Conservation (phyloP, 352 stramenopile species). For the Pythium angustatum region DNA sequence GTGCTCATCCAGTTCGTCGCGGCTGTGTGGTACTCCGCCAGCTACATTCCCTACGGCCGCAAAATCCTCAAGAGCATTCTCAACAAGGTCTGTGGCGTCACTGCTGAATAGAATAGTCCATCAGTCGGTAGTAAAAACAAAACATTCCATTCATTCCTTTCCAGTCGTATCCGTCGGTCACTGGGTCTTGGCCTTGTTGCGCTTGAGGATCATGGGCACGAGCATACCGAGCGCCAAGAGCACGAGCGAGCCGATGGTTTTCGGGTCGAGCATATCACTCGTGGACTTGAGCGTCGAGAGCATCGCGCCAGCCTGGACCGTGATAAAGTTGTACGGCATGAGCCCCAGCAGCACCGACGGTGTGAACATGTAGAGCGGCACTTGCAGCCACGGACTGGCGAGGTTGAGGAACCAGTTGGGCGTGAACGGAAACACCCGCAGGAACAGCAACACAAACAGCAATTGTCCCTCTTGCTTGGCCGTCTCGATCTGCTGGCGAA, state of each 20-base stretch:
- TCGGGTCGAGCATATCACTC: constrained; percentile 62
- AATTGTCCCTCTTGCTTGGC: constrained; percentile 49
- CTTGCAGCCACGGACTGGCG: constrained; percentile 72
- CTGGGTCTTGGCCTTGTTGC: constrained; percentile 25
- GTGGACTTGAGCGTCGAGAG: constrained; percentile 67
- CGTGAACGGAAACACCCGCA: constrained; percentile 82
- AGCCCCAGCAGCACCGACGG: constrained; percentile 65
- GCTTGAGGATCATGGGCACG: constrained; percentile 62
- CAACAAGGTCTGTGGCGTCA: constrained; percentile 60
- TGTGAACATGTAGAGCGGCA: constrained; percentile 68
- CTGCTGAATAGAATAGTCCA: constrained; percentile 26
- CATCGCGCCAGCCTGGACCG: constrained; percentile 75
- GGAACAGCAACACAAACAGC: constrained; percentile 66
- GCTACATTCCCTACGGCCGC: constrained; percentile 82
- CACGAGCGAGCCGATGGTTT: constrained; percentile 57
- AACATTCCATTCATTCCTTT: too few relatives aligned
- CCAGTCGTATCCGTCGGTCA: background rate
- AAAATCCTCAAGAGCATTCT: constrained; percentile 72
- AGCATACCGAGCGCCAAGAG: constrained; percentile 67
- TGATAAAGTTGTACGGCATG: constrained; percentile 85
- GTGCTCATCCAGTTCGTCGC: constrained; percentile 76
- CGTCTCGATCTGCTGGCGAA: constrained; percentile 57
- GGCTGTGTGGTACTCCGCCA: constrained; percentile 84
- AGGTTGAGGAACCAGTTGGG: constrained; percentile 88
- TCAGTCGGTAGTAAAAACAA: too few relatives aligned